Percentiles rank a stretch among this genome's conserved stretches.
These are phyloP conservation scores for Aspergillus ochraceus DNA, from an alignment of 2,329 filamentous ascomycete genomes.

Conservation along the genomic window DNA sequence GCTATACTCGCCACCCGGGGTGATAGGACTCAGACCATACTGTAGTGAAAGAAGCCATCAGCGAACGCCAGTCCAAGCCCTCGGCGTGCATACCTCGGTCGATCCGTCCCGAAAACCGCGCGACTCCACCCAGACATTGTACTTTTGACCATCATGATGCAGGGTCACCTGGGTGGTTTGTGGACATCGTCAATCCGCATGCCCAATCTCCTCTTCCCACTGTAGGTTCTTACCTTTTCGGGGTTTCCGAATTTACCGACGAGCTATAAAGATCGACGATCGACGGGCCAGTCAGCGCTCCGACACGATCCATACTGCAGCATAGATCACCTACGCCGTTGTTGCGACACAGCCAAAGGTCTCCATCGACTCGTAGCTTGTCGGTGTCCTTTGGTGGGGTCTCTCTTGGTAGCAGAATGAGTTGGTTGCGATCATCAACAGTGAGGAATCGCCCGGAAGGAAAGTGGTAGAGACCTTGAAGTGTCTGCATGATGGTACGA, in stretches of 20 bases:
- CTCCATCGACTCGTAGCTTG: conserved; percentile 5
- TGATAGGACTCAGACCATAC: conserved; percentile 7
- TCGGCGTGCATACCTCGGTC: background rate
- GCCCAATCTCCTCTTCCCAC: background rate
- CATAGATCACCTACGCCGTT: conserved; percentile 1
- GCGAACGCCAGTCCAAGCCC: background rate
- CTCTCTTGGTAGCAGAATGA: background rate
- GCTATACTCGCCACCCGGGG: conserved; percentile 2
- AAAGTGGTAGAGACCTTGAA: background rate
- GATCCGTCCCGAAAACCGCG: conserved; percentile 5
- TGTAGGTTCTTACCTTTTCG: background rate
- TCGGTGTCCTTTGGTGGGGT: background rate
- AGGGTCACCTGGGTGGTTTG: background rate
- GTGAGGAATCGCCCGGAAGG: background rate
- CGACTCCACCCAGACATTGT: conserved; percentile 8
- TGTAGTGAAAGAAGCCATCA: background rate
- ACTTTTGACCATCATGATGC: background rate
- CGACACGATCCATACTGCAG: background rate
- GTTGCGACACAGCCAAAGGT: conserved; percentile 4
- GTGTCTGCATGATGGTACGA: conserved; percentile 2
- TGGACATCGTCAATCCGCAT: background rate
- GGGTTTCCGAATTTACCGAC: conserved; percentile 9
- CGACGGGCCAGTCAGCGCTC: background rate
- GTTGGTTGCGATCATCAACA: background rate
- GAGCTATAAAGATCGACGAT: background rate